Conservation (phyloP, 2,329 filamentous ascomycete genomes). For the Colletotrichum tabaci region DNA sequence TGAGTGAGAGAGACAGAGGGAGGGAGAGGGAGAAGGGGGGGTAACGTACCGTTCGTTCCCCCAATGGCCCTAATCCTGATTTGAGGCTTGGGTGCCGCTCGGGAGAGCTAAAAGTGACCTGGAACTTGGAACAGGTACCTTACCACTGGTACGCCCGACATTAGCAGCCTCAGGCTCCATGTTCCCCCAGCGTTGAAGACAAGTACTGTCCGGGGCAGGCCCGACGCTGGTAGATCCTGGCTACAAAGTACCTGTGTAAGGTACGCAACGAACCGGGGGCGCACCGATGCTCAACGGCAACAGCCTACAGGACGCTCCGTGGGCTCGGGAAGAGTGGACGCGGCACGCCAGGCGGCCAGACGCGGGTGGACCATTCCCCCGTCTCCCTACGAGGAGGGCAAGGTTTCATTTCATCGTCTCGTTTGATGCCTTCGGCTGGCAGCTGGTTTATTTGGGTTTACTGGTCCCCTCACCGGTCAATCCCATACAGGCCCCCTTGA, state of each 20-base stretch:
- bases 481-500: constrained; percentile 14
- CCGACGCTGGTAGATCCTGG: constrained; percentile 21
- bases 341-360: too few species aligned
- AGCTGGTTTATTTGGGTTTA: constrained; percentile 16
- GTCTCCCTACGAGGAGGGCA: constrained; percentile 24
- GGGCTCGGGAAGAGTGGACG: constrained; percentile 41
- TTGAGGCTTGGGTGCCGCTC: constrained; percentile 16
- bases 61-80: constrained; percentile 1
- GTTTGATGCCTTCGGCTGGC: constrained; percentile 4
- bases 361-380: constrained; percentile 38
- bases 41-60: constrained; percentile 1
- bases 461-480: constrained; percentile 6
- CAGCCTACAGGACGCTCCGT: constrained; percentile 30
- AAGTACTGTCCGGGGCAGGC: constrained; percentile 10
- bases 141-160: neutral
- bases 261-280: constrained; percentile 21
- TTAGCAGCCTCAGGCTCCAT: neutral
- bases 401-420: constrained; percentile 13
- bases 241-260: neutral
- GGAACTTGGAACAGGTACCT: neutral
- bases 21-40: neutral
- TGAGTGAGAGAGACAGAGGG: neutral
- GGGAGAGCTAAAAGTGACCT: constrained; percentile 3
- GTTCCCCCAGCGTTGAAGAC: neutral
- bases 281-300: constrained; percentile 31